Evolutionary conservation across 1,139 yeast genomes (phyloP).

Genomic region (Diutina catenulata): DNA sequence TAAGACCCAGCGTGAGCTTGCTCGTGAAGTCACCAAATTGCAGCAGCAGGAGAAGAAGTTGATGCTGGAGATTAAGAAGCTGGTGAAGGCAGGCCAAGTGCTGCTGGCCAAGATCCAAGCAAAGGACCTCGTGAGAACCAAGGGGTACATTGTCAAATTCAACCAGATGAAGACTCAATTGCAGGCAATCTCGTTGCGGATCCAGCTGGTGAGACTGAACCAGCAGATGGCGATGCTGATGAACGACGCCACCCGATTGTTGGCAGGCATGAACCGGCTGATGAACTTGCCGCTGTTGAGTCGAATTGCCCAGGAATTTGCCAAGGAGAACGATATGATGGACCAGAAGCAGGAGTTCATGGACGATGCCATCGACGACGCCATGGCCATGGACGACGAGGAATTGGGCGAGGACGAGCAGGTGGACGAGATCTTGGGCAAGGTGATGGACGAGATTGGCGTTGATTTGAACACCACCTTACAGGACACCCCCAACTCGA

Average conservation of each 20-base stretch:
- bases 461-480: constrained; percentile 66
- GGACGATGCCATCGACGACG: constrained; percentile 96
- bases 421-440: constrained; percentile 83
- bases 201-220: constrained; percentile 82
- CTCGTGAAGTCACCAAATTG: constrained; percentile 73
- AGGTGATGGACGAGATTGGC: constrained; percentile 92
- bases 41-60: constrained; percentile 89
- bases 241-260: constrained; percentile 86
- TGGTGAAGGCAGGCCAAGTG: constrained; percentile 83
- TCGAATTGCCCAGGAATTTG: constrained; percentile 89
- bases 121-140: constrained; percentile 83
- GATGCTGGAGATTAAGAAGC: constrained; percentile 72
- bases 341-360: constrained; percentile 98
- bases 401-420: constrained; percentile 67
- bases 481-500: constrained; percentile 54
- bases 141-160: constrained; percentile 73
- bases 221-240: constrained; percentile 94
- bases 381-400: constrained; percentile 76
- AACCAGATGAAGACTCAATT: constrained; percentile 90
- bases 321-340: constrained; percentile 89
- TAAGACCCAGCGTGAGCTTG: constrained; percentile 85
- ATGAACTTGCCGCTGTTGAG: constrained; percentile 88
- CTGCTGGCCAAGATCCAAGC: constrained; percentile 92
- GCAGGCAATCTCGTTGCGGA: constrained; percentile 85
- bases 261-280: constrained; percentile 77